Percentiles rank a stretch among this genome's conserved stretches.
These are phyloP conservation scores for Gnomoniopsis smithogilvyi DNA, from an alignment of 2,329 filamentous ascomycete genomes.

Conservation along the genomic window DNA sequence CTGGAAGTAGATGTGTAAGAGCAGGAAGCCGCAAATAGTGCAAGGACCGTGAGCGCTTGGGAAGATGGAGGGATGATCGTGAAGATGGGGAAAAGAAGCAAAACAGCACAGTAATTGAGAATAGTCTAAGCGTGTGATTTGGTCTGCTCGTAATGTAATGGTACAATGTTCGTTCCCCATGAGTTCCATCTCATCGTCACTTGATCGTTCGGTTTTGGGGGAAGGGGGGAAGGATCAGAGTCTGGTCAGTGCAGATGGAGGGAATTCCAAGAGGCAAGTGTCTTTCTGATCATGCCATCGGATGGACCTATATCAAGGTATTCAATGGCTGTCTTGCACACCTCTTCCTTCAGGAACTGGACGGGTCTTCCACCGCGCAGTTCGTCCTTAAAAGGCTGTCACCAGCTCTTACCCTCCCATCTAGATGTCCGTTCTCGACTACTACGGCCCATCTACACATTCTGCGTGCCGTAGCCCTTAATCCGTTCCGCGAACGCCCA, in stretches of 20 bases:
- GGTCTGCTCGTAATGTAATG: conserved; percentile 6
- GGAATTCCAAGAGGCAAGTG: background rate
- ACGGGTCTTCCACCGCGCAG: background rate
- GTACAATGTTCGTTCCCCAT: background rate
- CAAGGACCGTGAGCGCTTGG: no score
- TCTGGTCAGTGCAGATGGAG: background rate
- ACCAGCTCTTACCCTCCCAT: background rate
- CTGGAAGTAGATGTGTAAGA: no score
- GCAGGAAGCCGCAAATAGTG: no score
- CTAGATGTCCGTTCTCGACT: background rate
- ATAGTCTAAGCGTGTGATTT: background rate
- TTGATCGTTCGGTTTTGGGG: background rate
- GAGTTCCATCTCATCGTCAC: background rate
- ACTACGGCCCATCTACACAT: conserved; percentile 38
- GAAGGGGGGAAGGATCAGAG: background rate
- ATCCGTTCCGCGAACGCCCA: conserved; percentile 98
- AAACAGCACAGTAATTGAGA: background rate
- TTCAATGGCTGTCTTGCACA: no score
- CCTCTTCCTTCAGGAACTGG: no score
- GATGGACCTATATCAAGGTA: background rate
- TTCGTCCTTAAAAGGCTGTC: background rate
- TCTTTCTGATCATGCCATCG: background rate
- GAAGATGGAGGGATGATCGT: background rate
- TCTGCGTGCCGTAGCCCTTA: conserved; percentile 90
- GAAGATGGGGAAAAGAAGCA: background rate